Percentiles rank a stretch among this genome's conserved stretches.
Conservation (phyloP, 2,329 filamentous ascomycete species). For the Penicillium sp. region DNA sequence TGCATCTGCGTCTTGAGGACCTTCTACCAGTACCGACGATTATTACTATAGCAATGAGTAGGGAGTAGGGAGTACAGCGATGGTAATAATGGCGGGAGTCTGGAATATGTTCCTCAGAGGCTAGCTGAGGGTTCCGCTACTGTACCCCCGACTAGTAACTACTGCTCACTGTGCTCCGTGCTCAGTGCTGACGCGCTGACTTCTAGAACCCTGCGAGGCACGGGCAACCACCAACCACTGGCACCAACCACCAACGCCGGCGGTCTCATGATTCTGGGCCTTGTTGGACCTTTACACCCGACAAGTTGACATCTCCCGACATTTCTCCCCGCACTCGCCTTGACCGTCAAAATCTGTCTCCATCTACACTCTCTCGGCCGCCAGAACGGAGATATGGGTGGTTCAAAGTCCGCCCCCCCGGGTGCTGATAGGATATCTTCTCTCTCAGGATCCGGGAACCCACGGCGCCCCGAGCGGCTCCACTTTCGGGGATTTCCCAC, state of each 20-base stretch:
- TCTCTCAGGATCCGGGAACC: neutral
- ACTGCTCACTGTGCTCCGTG: neutral
- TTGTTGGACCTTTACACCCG: neutral
- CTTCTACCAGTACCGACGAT: neutral
- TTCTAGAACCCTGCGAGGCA: slow-evolving; percentile 1
- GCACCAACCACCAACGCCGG: neutral
- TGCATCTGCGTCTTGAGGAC: neutral
- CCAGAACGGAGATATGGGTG: neutral
- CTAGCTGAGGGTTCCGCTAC: neutral
- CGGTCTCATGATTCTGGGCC: neutral
- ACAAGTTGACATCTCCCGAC: neutral
- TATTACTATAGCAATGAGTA: neutral
- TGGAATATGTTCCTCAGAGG: neutral
- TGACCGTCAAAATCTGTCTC: neutral
- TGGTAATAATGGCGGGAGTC: no score
- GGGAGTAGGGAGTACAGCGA: neutral
- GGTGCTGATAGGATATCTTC: neutral
- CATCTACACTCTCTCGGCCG: neutral
- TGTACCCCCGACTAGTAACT: no score
- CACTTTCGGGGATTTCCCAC: slow-evolving; percentile 18
- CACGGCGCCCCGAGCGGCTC: slow-evolving; percentile 10
- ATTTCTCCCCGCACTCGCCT: neutral
- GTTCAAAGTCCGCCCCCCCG: neutral
- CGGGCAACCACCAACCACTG: neutral
- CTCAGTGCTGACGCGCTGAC: neutral